Evolutionary conservation across 2,329 filamentous ascomycete genomes (phyloP).

Genomic region (Apiospora marii): DNA sequence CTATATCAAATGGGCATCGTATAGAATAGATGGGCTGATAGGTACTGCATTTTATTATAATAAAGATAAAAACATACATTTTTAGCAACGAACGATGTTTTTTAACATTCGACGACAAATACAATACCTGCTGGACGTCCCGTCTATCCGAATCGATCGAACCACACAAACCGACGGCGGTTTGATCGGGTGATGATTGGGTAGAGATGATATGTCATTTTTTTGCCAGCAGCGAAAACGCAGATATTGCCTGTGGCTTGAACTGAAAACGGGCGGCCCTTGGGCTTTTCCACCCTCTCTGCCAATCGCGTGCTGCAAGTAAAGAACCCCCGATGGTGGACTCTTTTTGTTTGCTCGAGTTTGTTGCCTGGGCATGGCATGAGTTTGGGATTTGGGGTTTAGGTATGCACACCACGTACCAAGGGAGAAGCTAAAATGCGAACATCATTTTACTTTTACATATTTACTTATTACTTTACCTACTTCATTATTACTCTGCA

Average conservation of each 20-base stretch:
- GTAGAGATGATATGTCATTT: slow-evolving; percentile 18
- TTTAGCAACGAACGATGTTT: background rate
- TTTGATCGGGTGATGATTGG: slow-evolving; percentile 2
- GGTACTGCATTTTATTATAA: no score
- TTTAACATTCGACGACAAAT: background rate
- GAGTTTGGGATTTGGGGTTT: background rate
- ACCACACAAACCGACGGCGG: background rate
- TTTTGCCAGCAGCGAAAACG: background rate
- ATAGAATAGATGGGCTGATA: background rate
- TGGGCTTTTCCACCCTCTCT: background rate
- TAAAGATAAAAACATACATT: background rate
- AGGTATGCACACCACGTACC: background rate
- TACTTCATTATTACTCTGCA: background rate
- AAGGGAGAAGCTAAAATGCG: background rate
- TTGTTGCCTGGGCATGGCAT: background rate
- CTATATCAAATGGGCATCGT: background rate
- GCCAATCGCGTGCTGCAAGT: background rate
- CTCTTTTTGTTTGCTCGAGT: background rate
- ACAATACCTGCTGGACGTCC: background rate
- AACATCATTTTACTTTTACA: slow-evolving; percentile 13
- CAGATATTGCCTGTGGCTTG: slow-evolving; percentile 10
- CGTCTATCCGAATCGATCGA: slow-evolving; percentile 6
- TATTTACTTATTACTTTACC: background rate
- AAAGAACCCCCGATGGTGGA: background rate
- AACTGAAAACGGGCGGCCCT: background rate